Conservation (phyloP, 352 stramenopile species). For the Phytophthora capsici region DNA sequence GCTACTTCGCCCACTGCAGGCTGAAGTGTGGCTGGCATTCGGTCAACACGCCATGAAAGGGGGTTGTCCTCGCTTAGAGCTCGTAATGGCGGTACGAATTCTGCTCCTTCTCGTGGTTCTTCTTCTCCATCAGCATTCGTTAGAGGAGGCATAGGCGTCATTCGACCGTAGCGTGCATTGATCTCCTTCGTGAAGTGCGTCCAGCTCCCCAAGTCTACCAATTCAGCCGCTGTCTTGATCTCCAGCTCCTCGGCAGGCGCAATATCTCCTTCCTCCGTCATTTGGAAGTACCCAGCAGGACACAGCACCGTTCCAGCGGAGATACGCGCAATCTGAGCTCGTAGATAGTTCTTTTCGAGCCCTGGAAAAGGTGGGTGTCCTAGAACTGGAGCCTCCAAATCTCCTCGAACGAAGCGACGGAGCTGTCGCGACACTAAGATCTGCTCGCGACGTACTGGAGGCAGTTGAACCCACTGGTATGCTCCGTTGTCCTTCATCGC, state of each 20-base stretch:
- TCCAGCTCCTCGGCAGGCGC: constrained; percentile 71
- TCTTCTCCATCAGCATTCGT: constrained; percentile 81
- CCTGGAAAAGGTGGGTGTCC: constrained; percentile 91
- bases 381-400: constrained; percentile 80
- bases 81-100: constrained; percentile 66
- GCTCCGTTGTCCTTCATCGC: constrained; percentile 81
- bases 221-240: constrained; percentile 74
- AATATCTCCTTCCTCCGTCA: constrained; percentile 77
- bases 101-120: constrained; percentile 67
- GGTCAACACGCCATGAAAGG: constrained; percentile 77
- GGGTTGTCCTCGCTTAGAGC: constrained; percentile 70
- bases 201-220: constrained; percentile 80
- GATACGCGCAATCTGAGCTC: constrained; percentile 92
- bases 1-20: constrained; percentile 65
- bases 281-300: constrained; percentile 86
- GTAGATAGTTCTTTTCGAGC: constrained; percentile 85
- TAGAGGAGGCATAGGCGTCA: constrained; percentile 69
- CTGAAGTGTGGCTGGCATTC: constrained; percentile 68
- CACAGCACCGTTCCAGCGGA: constrained; percentile 80
- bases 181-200: constrained; percentile 91
- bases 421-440: constrained; percentile 84
- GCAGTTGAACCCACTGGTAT: constrained; percentile 87
- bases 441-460: constrained; percentile 74
- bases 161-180: constrained; percentile 82
- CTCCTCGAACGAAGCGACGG: constrained; percentile 76